These are phyloP conservation scores for Oryza meridionalis DNA, from an alignment of 176 grass and related monocot species.

Conservation along the genomic window DNA sequence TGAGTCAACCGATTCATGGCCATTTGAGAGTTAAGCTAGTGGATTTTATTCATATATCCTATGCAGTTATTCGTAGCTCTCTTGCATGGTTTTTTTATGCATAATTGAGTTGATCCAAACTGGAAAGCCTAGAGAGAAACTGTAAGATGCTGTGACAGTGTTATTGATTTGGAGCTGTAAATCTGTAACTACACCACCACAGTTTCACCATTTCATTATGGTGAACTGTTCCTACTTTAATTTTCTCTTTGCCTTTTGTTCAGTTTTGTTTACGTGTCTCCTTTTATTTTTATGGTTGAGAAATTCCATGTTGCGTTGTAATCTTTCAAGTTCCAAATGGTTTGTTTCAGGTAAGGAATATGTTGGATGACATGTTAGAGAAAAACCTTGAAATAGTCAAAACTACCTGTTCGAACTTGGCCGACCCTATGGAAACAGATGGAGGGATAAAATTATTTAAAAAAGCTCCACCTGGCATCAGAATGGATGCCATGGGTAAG, in stretches of 20 bases:
- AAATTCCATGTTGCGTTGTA: background rate
- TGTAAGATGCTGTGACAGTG: background rate
- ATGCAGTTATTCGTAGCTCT: background rate
- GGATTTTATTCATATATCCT: constrained; percentile 2
- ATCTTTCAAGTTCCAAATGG: constrained; percentile 29
- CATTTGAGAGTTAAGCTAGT: constrained; percentile 1
- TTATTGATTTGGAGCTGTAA: constrained; percentile 12
- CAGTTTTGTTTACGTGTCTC: background rate
- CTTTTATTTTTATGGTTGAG: constrained; percentile 11
- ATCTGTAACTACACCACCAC: background rate
- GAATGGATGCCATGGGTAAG: constrained; percentile 60
- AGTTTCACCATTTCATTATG: background rate
- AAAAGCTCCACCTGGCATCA: constrained; percentile 79
- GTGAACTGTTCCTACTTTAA: background rate
- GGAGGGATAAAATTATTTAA: constrained; percentile 82
- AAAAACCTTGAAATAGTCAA: constrained; percentile 75
- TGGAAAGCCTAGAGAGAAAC: background rate
- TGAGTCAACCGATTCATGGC: background rate
- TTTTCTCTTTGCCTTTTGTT: background rate
- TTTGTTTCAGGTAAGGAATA: constrained; percentile 68
- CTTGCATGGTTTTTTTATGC: background rate
- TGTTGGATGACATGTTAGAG: constrained; percentile 84
- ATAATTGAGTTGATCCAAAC: background rate
- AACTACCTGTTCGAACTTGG: constrained; percentile 40
- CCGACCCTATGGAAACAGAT: constrained; percentile 44